Evolutionary conservation across 2,329 filamentous ascomycete species (phyloP).

Genomic region (Mollisiaceae sp.): DNA sequence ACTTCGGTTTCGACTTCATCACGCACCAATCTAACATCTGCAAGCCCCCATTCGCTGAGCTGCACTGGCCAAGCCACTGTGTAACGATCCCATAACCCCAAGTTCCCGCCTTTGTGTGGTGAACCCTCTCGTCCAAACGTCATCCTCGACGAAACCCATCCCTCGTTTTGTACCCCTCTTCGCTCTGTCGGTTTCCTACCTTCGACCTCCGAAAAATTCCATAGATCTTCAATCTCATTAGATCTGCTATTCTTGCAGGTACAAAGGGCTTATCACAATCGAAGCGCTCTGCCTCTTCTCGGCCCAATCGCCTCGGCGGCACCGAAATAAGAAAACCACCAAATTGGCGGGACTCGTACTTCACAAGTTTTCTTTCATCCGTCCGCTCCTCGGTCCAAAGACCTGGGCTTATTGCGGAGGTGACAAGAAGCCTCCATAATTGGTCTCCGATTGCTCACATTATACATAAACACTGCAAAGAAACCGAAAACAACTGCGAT

Average conservation of each 20-base stretch:
- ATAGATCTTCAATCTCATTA: neutral
- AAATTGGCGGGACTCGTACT: constrained; percentile 91
- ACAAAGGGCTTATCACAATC: neutral
- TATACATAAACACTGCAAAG: constrained; percentile 23
- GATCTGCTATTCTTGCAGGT: constrained; percentile 1
- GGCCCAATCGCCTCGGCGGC: constrained; percentile 41
- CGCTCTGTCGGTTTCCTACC: neutral
- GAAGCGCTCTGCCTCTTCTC: constrained; percentile 4
- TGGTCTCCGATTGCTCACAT: constrained; percentile 47
- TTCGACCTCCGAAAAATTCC: neutral
- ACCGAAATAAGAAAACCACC: constrained; percentile 59
- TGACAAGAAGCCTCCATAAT: constrained; percentile 98
- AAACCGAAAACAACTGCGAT: constrained; percentile 13
- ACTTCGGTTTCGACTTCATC: constrained; percentile 21
- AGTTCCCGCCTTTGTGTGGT: constrained; percentile 25
- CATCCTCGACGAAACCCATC: constrained; percentile 10
- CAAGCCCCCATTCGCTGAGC: neutral
- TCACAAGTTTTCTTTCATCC: constrained; percentile 74
- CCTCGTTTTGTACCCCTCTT: neutral
- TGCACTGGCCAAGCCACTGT: constrained; percentile 6
- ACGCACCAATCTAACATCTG: neutral
- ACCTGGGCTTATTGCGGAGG: constrained; percentile 96
- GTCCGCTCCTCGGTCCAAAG: constrained; percentile 90
- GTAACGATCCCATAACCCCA: constrained; percentile 9
- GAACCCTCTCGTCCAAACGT: constrained; percentile 11